Conservation (phyloP, 306 rosid genomes). For the Corylus americana region DNA sequence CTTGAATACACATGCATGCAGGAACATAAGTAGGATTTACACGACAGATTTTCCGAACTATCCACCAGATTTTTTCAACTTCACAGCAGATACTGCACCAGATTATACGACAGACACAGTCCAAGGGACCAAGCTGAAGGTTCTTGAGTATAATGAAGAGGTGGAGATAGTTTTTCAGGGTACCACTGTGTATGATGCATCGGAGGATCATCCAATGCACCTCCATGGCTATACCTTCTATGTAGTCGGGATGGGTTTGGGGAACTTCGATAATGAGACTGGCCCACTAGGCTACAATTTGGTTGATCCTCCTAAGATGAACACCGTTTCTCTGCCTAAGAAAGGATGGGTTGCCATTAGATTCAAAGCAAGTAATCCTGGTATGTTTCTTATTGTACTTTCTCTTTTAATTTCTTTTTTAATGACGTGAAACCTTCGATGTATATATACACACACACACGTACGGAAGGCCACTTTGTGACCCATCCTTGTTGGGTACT, state of each 20-base stretch:
- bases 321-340: slow-evolving; percentile 32
- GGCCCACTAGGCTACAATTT: slow-evolving; percentile 29
- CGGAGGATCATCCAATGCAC: slow-evolving; percentile 46
- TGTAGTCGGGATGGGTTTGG: slow-evolving; percentile 36
- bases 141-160: slow-evolving; percentile 23
- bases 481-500: too few relatives aligned
- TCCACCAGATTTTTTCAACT: slow-evolving; percentile 21
- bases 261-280: slow-evolving; percentile 25
- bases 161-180: slow-evolving; percentile 42
- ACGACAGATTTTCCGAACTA: slow-evolving; percentile 11
- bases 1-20: background rate
- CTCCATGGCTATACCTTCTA: slow-evolving; percentile 43
- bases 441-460: too few relatives aligned
- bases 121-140: slow-evolving; percentile 19
- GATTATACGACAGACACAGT: background rate
- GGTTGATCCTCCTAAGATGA: slow-evolving; percentile 37
- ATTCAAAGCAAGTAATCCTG: slow-evolving; percentile 38
- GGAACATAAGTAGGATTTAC: slow-evolving; percentile 28
- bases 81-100: slow-evolving; percentile 15
- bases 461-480: too few relatives aligned
- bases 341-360: slow-evolving; percentile 38
- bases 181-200: slow-evolving; percentile 29
- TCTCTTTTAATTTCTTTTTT: too few relatives aligned
- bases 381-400: background rate
- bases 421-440: too few relatives aligned